Evolutionary conservation across 192 early-diverging fungal genomes (phyloP), one percentile per base, ranked within the genome.

Genomic region (Coemansia sp.): DNA sequence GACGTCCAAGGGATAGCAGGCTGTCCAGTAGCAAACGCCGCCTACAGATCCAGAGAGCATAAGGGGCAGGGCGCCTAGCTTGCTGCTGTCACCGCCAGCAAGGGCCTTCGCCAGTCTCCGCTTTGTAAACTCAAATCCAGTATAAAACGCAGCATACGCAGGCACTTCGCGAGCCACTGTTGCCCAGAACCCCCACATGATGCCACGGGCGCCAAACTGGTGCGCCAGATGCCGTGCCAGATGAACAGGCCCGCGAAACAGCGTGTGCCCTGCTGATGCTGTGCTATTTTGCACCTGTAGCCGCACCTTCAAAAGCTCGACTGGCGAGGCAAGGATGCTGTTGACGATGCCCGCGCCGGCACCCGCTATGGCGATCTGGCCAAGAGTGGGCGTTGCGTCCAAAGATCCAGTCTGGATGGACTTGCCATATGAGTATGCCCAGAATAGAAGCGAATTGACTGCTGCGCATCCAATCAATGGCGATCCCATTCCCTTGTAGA

Each of bases 221-320:
- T 73, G 71, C 17, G 89, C 82, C 61, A 96, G 82, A 40, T 91
- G 80, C 24, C 76, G 71, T 0, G 88, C 92, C 62, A 92, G 75
- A 24, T 92, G 84, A 7, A 91, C 62, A 0, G 94, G 93, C 1
- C 90, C 91, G n/a, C 75, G 64, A 40, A 65, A 68, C 39, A 59
- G 49, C 20, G 73, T 60, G 14, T 59, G 40, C 8, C 54, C 71
- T 6, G 59, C 42, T 19, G 27, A 27, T 12, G 74, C 43, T 10
- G 54, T 51, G 8, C 43, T 67, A 83, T 92, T 96, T 69, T 96
- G 96, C 8, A 92, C 92, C 73, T 99, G 97, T 76, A 97, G 86
- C 35, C 91, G 87, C 59, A 93, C 91, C 70, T 99, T 99, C 41
- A 97, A 73, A n/a, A 99, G 75, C 68, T 99, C 97, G 3, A 99